Conservation (phyloP, 177 flowering plant genomes). For the Vitis hybrid region DNA sequence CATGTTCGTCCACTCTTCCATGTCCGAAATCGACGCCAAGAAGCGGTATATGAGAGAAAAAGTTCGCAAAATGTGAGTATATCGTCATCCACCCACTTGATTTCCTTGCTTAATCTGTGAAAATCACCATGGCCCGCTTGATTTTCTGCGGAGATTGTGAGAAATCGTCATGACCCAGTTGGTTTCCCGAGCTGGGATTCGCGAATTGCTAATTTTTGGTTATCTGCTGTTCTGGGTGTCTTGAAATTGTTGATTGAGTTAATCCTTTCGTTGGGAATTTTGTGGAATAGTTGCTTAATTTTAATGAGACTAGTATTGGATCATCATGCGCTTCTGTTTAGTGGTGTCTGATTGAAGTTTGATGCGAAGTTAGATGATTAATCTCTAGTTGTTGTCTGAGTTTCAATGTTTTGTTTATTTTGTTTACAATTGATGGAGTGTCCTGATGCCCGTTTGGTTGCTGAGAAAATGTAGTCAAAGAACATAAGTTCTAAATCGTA, state of each 20-base stretch:
- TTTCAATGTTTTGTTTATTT: neutral
- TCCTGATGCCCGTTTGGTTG: neutral
- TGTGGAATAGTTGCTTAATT: too few relatives aligned
- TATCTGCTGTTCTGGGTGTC: too few relatives aligned
- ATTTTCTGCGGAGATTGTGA: too few relatives aligned
- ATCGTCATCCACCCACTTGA: neutral
- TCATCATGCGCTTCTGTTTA: neutral
- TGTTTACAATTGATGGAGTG: neutral
- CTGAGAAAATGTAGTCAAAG: neutral
- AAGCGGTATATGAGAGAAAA: slow-evolving; percentile 66
- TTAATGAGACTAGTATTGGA: too few relatives aligned
- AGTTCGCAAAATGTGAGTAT: slow-evolving; percentile 72
- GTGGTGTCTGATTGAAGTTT: neutral
- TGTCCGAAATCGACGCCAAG: slow-evolving; percentile 44
- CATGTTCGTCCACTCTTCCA: slow-evolving; percentile 19
- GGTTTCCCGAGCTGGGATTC: too few relatives aligned
- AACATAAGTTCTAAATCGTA: neutral
- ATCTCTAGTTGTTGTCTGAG: too few relatives aligned
- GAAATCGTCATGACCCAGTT: too few relatives aligned
- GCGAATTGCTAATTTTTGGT: too few relatives aligned
- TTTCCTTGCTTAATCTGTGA: too few relatives aligned
- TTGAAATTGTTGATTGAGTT: too few relatives aligned
- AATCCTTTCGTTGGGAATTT: too few relatives aligned
- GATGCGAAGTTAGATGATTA: neutral
- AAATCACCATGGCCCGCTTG: too few relatives aligned